phyloP scores from a whole-genome alignment of 1,284 basidiomycete species.

The Microbotryum saponariae region DNA sequence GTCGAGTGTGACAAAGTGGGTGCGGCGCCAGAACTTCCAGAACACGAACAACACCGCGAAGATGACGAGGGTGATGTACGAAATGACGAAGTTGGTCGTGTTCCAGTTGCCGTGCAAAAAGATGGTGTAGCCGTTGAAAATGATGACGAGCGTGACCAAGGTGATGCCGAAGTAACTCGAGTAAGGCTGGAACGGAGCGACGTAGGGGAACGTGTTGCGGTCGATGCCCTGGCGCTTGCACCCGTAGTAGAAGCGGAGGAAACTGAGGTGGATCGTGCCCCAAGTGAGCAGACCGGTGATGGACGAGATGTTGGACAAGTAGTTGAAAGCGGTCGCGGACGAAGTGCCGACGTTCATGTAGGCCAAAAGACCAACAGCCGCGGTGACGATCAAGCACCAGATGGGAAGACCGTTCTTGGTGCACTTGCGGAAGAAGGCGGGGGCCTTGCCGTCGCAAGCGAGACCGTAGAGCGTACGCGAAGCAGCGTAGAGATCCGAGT shows the following conservation, averaged over 20 bases:
- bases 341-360: slow-evolving; percentile 47
- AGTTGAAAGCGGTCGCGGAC: slow-evolving; percentile 40
- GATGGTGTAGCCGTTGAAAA: slow-evolving; percentile 23
- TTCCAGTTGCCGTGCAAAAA: slow-evolving; percentile 22
- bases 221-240: slow-evolving; percentile 53
- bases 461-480: slow-evolving; percentile 78
- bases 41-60: slow-evolving; percentile 12
- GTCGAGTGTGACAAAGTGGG: slow-evolving; percentile 15
- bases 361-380: slow-evolving; percentile 48
- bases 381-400: slow-evolving; percentile 51
- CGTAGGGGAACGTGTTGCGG: slow-evolving; percentile 52
- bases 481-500: slow-evolving; percentile 63
- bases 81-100: slow-evolving; percentile 10
- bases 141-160: slow-evolving; percentile 17
- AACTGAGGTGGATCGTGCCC: slow-evolving; percentile 60
- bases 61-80: slow-evolving; percentile 21
- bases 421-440: slow-evolving; percentile 52
- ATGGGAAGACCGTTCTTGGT: slow-evolving; percentile 67
- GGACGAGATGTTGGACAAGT: slow-evolving; percentile 32
- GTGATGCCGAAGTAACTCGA: slow-evolving; percentile 30
- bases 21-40: slow-evolving; percentile 22
- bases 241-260: slow-evolving; percentile 63
- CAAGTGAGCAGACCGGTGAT: slow-evolving; percentile 53
- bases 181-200: slow-evolving; percentile 42
- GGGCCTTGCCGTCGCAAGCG: slow-evolving; percentile 62